These are phyloP conservation scores for Sabuloglossum arenarium DNA, from an alignment of 495 filamentous ascomycete species.

Conservation along the genomic window DNA sequence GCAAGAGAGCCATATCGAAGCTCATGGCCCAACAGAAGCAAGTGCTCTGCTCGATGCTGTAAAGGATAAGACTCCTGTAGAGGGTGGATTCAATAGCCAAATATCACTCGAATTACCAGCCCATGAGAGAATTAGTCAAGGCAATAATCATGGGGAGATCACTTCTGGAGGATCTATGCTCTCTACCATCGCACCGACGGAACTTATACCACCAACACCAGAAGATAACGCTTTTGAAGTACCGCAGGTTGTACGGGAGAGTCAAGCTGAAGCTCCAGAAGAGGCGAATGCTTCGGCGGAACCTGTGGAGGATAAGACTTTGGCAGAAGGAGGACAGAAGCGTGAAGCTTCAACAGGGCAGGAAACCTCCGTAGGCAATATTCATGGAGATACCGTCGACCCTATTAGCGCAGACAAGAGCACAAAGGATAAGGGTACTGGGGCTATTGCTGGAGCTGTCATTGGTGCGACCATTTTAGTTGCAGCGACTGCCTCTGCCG, in stretches of 20 bases:
- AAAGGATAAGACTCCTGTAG: not conserved
- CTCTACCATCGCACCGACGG: not conserved
- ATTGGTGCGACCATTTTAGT: not conserved
- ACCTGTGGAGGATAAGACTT: not conserved
- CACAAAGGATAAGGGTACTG: not conserved
- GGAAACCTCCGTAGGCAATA: not conserved
- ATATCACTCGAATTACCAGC: not conserved
- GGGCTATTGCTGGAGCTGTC: not conserved
- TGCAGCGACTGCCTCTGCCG: not conserved
- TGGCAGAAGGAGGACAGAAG: not conserved
- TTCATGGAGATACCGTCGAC: not conserved
- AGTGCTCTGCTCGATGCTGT: not conserved
- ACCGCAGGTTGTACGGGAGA: not conserved
- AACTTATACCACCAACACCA: not conserved
- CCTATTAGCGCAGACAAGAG: not conserved
- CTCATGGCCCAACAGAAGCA: not conserved
- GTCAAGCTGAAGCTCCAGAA: not conserved
- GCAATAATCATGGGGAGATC: not conserved
- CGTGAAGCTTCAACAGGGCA: not conserved
- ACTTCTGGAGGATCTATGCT: not conserved
- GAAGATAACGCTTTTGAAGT: not conserved
- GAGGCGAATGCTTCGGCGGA: not conserved
- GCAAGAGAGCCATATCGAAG: not conserved
- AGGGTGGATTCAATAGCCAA: not conserved
- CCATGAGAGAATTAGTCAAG: not conserved